Base-by-base conservation (phyloP, 2,329 filamentous ascomycete genomes). In the Metarhizium brunneum region DNA sequence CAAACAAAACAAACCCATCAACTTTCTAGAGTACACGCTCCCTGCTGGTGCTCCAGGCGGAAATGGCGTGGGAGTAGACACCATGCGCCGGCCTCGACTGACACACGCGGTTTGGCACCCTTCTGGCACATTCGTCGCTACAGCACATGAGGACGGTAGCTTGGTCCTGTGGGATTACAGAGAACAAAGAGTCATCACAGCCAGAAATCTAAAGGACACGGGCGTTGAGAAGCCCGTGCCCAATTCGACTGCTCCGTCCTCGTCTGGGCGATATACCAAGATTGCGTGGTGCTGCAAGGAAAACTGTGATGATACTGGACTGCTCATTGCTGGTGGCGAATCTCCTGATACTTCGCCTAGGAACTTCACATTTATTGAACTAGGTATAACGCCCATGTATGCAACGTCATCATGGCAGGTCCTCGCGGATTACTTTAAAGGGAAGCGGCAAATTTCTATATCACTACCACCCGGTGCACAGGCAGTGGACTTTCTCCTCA, bases 81-180 rank as follows among this genome's bases (percentile, higher is more conserved):
- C 79, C 14, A 68, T 81, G 57, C 83, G 92, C 52, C 83, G 79
- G 62, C 94, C 92, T 14, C 82, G 80, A 56, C 72, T 97, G 58
- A 90, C 86, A 1, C 88, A 95, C 62, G 92, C 90, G 1, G 70
- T 92, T 16, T 99, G 92, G 92, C 94, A 99, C 72, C 94, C 94
- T 0, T 95, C 90, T 1, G 94, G 92, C 0, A 95, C 90, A 0
- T 96, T 96, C 64, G 74, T 96, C 42, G 68, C 94, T 61, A 95
- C 90, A 0, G 88, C 86, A 1, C 88, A 96, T 66, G 91, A 96
- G 55, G 94, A 99, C 67, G 87, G 88, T 38, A 96, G 90, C 63
- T 75, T 99, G 50, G 92, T 95, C 0, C 87, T 97, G 62, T 99
- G 92, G 92, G 94, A 99, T 69, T 77, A 87, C 1, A 95, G 91